Evolutionary conservation across 192 early-diverging fungal species (phyloP), one percentile per base, ranked within the genome.

Genomic region (Gonapodya prolifera): DNA sequence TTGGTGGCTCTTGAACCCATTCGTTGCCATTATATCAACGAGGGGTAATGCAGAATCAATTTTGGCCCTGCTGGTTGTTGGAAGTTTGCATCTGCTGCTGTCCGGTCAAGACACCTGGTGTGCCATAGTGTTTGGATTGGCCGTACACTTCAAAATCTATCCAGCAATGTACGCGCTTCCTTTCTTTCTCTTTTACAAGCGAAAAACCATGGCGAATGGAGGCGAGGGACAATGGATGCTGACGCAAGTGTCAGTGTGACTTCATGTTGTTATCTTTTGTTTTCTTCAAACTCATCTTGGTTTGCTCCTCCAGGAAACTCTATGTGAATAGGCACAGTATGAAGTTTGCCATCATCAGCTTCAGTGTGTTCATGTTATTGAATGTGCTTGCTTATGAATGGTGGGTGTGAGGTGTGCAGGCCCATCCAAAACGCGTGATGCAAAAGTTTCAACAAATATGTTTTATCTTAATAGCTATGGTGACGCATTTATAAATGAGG

Each of bases 71-170:
- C 86, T 93, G 79, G 90, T 94, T 0, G 81, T 98, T 31, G 91
- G 86, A 0, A 86, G 91, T 1, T 80, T 97, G 2, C 94, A 94
- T 79, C 83, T 86, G 28, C 80, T 97, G 29, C 69, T 81, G n/a
- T 75, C 45, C 35, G 17, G 61, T 1, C 80, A 82, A 34, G 77
- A 86, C 18, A 82, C 81, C 0, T 75, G 79, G 33, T 87, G 86
- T 32, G 90, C 91, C 1, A 83, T 89, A 28, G 69, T 93, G 35
- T 97, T 94, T 86, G 98, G 98, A 1, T 80, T 96, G 2, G 85
- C 94, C 2, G 96, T 99, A 31, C 98, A 99, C 82, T 89, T 98
- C 69, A 99, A 99, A 80, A 94, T 98, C 8, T 99, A 98, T 83
- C 96, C 98, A 0, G 87, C 97, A 74, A 92, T 99, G n/a, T 95